These are phyloP conservation scores for Lithohypha guttulata DNA, from an alignment of 2,329 filamentous ascomycete genomes.

Conservation along the genomic window DNA sequence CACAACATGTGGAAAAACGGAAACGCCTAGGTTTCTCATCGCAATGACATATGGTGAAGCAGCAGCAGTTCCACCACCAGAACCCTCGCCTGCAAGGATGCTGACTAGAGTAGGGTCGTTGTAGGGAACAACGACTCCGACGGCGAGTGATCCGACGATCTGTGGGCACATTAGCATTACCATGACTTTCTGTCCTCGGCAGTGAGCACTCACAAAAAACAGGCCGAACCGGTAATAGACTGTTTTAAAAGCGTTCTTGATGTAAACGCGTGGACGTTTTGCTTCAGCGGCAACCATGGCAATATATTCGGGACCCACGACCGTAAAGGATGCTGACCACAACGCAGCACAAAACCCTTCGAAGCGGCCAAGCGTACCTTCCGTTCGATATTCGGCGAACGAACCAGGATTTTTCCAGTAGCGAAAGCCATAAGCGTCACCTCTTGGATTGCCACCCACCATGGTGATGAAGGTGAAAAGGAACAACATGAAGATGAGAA, in stretches of 20 bases:
- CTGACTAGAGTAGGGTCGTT: constrained; percentile 48
- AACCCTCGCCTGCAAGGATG: constrained; percentile 35
- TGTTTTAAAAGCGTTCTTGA: constrained; percentile 38
- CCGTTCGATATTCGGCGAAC: constrained; percentile 53
- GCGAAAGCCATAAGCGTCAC: constrained; percentile 60
- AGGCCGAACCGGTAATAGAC: constrained; percentile 56
- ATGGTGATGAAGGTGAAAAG: constrained; percentile 66
- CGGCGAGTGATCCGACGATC: constrained; percentile 57
- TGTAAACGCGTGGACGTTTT: constrained; percentile 48
- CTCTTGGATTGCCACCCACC: constrained; percentile 64
- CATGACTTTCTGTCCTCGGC: no score
- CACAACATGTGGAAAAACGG: constrained; percentile 45
- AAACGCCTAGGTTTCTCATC: constrained; percentile 45
- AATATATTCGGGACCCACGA: constrained; percentile 49
- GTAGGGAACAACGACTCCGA: constrained; percentile 59
- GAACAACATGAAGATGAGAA: constrained; percentile 54
- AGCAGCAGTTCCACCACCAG: constrained; percentile 35
- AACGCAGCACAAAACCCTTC: constrained; percentile 26
- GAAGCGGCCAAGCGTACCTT: constrained; percentile 49
- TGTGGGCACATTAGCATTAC: no score
- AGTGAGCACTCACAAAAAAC: constrained; percentile 65
- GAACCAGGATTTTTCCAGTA: constrained; percentile 53
- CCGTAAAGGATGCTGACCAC: constrained; percentile 26
- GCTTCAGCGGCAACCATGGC: constrained; percentile 56
- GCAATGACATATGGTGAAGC: constrained; percentile 54